Evolutionary conservation across 345 rosid species (phyloP).

Genomic region (Populus deltoides): DNA sequence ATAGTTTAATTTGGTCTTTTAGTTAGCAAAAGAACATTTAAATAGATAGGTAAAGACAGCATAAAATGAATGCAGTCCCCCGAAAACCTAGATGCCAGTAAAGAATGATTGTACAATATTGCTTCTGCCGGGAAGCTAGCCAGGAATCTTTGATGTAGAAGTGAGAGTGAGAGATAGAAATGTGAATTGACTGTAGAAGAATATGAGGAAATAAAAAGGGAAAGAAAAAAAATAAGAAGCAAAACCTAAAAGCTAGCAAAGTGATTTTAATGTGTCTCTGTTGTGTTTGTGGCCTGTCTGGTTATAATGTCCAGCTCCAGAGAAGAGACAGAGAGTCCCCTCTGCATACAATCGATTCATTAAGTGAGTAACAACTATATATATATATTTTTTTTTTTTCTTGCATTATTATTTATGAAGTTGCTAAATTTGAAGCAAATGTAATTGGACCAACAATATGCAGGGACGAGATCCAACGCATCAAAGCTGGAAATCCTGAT

Average conservation of each 20-base stretch:
- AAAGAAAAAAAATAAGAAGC: not conserved
- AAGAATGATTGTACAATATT: conserved; percentile 1
- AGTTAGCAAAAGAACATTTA: not conserved
- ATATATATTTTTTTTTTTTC: too few relatives aligned
- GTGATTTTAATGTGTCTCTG: conserved; percentile 38
- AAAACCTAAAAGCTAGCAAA: conserved; percentile 28
- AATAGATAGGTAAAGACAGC: not conserved
- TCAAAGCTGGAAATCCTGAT: conserved; percentile 98
- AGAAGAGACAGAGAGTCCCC: conserved; percentile 99
- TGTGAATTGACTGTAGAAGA: conserved; percentile 11
- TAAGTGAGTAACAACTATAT: conserved; percentile 61
- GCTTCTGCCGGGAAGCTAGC: conserved; percentile 48
- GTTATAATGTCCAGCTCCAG: conserved; percentile 75
- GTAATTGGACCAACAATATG: conserved; percentile 5
- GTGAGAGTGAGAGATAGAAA: conserved; percentile 19
- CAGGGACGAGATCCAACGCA: conserved; percentile 99
- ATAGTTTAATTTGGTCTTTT: not conserved
- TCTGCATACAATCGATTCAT: conserved; percentile 99
- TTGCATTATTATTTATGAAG: not conserved
- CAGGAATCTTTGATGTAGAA: conserved; percentile 3
- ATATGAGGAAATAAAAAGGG: not conserved
- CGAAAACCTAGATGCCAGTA: not conserved
- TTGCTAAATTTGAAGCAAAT: conserved; percentile 12
- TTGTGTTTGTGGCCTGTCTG: conserved; percentile 36
- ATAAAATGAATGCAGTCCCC: not conserved